Evolutionary conservation across 495 filamentous ascomycete genomes (phyloP).

Genomic region (Astrothelium subdiscretum): DNA sequence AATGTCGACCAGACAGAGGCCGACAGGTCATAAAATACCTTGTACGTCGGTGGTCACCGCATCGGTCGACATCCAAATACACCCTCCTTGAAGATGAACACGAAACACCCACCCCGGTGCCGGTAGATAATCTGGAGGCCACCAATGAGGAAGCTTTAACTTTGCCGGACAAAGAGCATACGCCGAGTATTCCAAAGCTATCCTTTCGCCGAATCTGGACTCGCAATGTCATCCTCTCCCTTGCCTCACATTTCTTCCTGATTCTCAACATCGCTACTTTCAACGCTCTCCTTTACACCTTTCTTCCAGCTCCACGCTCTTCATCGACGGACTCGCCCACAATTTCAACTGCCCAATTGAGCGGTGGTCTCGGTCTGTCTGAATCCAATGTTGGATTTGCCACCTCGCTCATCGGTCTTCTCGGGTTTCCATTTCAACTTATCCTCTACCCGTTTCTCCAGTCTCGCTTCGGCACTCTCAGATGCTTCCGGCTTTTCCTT

Average conservation of each 20-base stretch:
- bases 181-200: conserved; percentile 30
- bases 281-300: conserved; percentile 57
- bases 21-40: not conserved
- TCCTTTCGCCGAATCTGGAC: conserved; percentile 55
- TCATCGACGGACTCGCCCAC: not conserved
- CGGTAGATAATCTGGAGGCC: not conserved
- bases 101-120: not conserved
- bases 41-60: not conserved
- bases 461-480: not conserved
- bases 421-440: not conserved
- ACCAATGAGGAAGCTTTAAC: conserved; percentile 3
- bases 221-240: conserved; percentile 45
- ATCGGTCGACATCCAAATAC: not conserved
- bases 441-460: not conserved
- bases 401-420: not conserved
- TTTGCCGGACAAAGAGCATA: too few species aligned
- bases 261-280: conserved; percentile 61
- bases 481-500: not conserved
- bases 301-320: conserved; percentile 48
- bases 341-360: not conserved
- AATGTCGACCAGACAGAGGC: not conserved
- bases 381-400: not conserved
- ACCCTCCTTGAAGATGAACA: not conserved
- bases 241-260: conserved; percentile 51
- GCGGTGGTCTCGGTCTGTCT: not conserved